Conservation (phyloP, 192 early-diverging fungal species). For the Nowakowskiella sp. region DNA sequence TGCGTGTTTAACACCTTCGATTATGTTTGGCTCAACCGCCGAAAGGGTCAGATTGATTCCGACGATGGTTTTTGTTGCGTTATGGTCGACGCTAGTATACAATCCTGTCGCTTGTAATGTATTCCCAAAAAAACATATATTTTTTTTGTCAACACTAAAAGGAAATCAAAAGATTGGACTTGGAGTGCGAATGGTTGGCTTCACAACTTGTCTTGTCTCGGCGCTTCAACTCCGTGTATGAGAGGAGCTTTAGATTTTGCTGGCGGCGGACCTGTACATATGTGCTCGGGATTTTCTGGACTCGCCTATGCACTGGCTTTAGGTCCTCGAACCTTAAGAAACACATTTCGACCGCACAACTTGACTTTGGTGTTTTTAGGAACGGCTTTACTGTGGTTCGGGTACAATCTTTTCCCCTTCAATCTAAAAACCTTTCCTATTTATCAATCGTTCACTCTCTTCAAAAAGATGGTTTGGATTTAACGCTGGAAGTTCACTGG, state of each 20-base stretch:
- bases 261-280: conserved; percentile 94
- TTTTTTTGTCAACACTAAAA: too few relatives aligned
- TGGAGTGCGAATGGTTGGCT: conserved; percentile 87
- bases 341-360: conserved; percentile 77
- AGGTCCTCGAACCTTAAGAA: conserved; percentile 67
- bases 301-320: conserved; percentile 81
- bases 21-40: conserved; percentile 86
- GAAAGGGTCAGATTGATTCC: conserved; percentile 84
- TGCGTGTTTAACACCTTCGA: conserved; percentile 80
- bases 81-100: conserved; percentile 73
- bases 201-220: conserved; percentile 39
- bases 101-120: conserved; percentile 86
- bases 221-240: conserved; percentile 23
- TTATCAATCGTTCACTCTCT: conserved; percentile 70
- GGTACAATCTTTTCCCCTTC: too few relatives aligned
- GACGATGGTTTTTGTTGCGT: conserved; percentile 67
- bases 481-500: conserved; percentile 80
- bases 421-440: too few relatives aligned
- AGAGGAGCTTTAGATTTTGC: conserved; percentile 89
- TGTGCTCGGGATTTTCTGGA: conserved; percentile 79
- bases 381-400: conserved; percentile 77
- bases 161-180: conserved; percentile 60
- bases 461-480: conserved; percentile 98
- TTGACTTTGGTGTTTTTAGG: conserved; percentile 89
- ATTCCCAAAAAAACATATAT: too few relatives aligned